Conservation (phyloP, 495 filamentous ascomycete species). For the Jackrogersella multiformis region DNA sequence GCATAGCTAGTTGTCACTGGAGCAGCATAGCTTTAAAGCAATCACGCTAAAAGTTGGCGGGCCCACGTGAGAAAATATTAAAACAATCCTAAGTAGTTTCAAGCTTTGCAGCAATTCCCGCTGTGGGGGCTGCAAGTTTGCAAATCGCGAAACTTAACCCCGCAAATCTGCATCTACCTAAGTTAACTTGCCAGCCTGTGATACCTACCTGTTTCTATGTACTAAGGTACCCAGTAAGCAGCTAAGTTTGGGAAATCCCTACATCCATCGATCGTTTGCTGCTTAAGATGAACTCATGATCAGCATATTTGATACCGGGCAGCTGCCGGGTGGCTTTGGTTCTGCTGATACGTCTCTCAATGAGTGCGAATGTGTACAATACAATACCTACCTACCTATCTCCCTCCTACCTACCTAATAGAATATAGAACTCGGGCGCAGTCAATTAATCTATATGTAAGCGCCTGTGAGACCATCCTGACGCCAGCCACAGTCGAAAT, state of each 20-base stretch:
- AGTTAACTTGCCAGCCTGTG: too few species aligned
- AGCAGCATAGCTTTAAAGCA: too few species aligned
- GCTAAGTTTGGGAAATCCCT: constrained; percentile 6
- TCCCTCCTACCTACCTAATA: not conserved
- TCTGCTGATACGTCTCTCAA: too few species aligned
- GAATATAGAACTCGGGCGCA: constrained; percentile 3
- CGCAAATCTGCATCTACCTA: constrained; percentile 20
- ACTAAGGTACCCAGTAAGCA: too few species aligned
- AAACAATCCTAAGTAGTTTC: constrained; percentile 8
- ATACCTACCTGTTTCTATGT: too few species aligned
- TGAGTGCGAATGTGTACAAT: not conserved
- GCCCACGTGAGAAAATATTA: constrained; percentile 14
- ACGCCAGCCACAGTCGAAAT: not conserved
- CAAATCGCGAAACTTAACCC: constrained; percentile 12
- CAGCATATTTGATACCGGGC: too few species aligned
- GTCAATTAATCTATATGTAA: constrained; percentile 5
- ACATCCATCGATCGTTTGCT: too few species aligned
- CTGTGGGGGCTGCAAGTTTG: constrained; percentile 19
- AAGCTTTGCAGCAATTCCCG: constrained; percentile 23
- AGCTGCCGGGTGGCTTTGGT: too few species aligned
- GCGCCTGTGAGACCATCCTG: constrained; percentile 11
- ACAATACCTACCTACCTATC: not conserved
- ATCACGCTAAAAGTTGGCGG: too few species aligned
- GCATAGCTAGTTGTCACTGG: too few species aligned
- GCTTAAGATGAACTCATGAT: too few species aligned